Conservation (phyloP, 2,329 filamentous ascomycete genomes). For the Fusarium goolgardi region DNA sequence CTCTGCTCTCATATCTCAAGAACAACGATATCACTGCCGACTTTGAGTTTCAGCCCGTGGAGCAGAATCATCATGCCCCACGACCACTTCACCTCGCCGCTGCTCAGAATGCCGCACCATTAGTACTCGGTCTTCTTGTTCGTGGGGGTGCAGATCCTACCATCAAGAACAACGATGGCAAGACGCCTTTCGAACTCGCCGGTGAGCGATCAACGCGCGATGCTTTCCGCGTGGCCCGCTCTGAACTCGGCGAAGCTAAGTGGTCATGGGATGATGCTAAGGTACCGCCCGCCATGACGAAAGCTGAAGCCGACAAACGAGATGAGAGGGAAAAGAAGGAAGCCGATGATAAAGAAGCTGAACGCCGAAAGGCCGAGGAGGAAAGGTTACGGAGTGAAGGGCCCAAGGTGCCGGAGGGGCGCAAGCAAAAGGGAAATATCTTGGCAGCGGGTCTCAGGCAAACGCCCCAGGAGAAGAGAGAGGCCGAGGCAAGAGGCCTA, state of each 20-base stretch:
- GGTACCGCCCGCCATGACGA: constrained; percentile 77
- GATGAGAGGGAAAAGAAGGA: constrained; percentile 77
- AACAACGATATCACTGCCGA: constrained; percentile 77
- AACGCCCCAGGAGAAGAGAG: constrained; percentile 81
- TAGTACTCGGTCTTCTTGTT: constrained; percentile 80
- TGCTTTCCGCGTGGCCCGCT: constrained; percentile 88
- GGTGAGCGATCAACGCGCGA: constrained; percentile 89
- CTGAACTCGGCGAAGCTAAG: constrained; percentile 78
- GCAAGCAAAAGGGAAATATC: constrained; percentile 64
- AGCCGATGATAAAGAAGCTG: constrained; percentile 73
- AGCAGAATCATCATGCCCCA: constrained; percentile 81
- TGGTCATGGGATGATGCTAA: constrained; percentile 84
- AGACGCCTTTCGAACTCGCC: constrained; percentile 85
- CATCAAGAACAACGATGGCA: constrained; percentile 77
- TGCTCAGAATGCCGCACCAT: constrained; percentile 78
- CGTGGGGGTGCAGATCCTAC: constrained; percentile 82
- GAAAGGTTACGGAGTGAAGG: constrained; percentile 77
- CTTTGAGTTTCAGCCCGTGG: constrained; percentile 79
- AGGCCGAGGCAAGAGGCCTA: constrained; percentile 85
- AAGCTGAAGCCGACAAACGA: constrained; percentile 76
- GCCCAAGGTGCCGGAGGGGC: constrained; percentile 63
- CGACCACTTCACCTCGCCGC: constrained; percentile 89
- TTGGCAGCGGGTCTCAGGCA: constrained; percentile 69
- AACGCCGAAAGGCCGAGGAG: constrained; percentile 78
- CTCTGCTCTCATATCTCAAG: constrained; percentile 83